phyloP scores from a whole-genome alignment of 441 rosid species.

The Metrosideros polymorpha region DNA sequence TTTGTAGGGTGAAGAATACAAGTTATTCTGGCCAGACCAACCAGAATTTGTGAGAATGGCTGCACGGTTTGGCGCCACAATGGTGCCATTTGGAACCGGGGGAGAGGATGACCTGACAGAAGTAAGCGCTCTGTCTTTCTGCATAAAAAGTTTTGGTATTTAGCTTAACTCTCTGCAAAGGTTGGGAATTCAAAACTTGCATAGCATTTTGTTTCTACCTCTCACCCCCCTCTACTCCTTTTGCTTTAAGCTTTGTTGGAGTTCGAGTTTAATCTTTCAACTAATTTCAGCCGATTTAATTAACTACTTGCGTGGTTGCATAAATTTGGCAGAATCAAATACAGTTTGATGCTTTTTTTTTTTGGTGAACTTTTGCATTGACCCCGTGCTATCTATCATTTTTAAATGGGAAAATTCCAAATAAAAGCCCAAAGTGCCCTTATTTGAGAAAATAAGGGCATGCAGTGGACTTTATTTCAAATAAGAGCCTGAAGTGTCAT shows the following conservation, averaged over 20 bases:
- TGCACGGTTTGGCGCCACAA: slow-evolving; percentile 80
- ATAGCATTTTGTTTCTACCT: too few relatives aligned
- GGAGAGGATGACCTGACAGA: slow-evolving; percentile 84
- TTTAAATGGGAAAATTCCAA: too few relatives aligned
- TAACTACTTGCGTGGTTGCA: not conserved
- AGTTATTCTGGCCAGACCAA: slow-evolving; percentile 68
- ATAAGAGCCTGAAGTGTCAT: too few relatives aligned
- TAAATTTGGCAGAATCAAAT: not conserved
- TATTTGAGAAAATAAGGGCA: too few relatives aligned
- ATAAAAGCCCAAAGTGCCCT: too few relatives aligned
- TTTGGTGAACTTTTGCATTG: not conserved
- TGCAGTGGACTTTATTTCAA: too few relatives aligned
- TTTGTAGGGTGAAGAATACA: slow-evolving; percentile 73
- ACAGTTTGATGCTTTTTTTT: not conserved
- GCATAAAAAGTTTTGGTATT: too few relatives aligned
- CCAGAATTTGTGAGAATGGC: slow-evolving; percentile 95
- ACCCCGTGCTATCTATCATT: not conserved
- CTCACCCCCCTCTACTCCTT: not conserved
- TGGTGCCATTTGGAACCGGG: slow-evolving; percentile 79
- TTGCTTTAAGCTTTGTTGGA: not conserved
- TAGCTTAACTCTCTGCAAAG: too few relatives aligned
- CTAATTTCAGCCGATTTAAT: not conserved
- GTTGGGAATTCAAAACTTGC: too few relatives aligned
- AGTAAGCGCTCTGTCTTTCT: slow-evolving; percentile 27
- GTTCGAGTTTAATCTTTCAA: not conserved